Base-by-base conservation (phyloP, 1,139 yeast species). In the Suhomyces taliae region DNA sequence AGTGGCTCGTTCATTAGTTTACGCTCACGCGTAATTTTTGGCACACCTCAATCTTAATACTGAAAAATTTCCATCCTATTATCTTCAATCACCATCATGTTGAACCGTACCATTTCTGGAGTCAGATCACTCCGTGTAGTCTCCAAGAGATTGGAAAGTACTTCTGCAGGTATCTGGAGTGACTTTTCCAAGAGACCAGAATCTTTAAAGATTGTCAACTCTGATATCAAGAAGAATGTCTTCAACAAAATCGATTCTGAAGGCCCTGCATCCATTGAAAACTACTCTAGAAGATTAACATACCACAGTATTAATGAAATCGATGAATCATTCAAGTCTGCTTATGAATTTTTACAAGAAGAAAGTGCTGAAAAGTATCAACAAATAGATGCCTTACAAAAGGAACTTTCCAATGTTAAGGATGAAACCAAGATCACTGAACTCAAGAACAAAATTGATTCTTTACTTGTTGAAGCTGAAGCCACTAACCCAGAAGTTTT, bases 401-500 rank as follows among this genome's bases (percentile, higher is more conserved):
- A 55, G 12, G 48, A 54, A 26, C 34, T 39, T 5, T 27, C 38
- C 8, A 7, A 19, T 14, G 37, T 45, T 3, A n/a, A 43, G 6
- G 44, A 52, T 4, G 43, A 46, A 19, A 49, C 45, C 8, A 46
- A 44, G 11, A 45, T 48, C 36, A 35, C 44, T 11, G 36, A 42
- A 11, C 39, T 49, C 38, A 43, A 49, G 27, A 49, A 51, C 29
- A 48, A 55, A 33, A 59, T 63, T 37, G 68, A 70, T 29, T 39
- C 56, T 27, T 55, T 68, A 40, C 56, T 54, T 15, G 57, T 62
- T 9, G 53, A 60, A 38, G 89, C 95, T 1, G 95, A 90, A 62
- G 58, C 72, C 38, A 66, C 74, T 58, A 89, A 90, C 63, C 97
- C 97, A 8, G 96, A 89, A 66, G 97, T 90, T 8, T 71, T 82